phyloP scores from a whole-genome alignment of 2,329 filamentous ascomycete species.

The Xylariales sp. region DNA sequence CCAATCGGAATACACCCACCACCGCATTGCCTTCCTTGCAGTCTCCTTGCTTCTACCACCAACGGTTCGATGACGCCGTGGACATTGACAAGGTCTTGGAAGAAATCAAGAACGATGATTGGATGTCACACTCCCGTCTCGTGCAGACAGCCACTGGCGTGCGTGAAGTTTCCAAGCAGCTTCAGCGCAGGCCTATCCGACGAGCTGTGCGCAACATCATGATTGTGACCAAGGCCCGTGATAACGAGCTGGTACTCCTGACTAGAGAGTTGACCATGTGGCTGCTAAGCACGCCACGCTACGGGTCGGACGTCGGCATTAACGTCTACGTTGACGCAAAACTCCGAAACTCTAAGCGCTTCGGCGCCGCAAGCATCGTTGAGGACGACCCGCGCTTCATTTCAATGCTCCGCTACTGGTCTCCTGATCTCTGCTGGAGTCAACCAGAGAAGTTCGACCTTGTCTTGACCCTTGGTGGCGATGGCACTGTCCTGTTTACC shows the following conservation, averaged over 20 bases:
- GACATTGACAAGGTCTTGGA: conserved; percentile 93
- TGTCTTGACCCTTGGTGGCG: conserved; percentile 80
- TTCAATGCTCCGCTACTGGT: conserved; percentile 91
- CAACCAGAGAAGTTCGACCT: conserved; percentile 93
- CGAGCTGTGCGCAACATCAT: conserved; percentile 90
- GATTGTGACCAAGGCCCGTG: conserved; percentile 97
- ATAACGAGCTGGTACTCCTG: conserved; percentile 85
- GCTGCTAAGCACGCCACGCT: conserved; percentile 83
- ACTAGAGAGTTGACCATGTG: conserved; percentile 85
- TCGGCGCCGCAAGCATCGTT: conserved; percentile 69
- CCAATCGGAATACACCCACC: conserved; percentile 37
- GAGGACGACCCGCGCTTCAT: conserved; percentile 71
- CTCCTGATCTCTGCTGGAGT: conserved; percentile 90
- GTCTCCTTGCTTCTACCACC: conserved; percentile 96
- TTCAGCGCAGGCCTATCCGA: conserved; percentile 87
- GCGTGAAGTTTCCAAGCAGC: conserved; percentile 89
- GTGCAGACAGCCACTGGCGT: conserved; percentile 95
- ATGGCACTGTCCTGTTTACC: conserved; percentile 83
- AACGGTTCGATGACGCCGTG: conserved; percentile 92
- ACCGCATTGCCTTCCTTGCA: conserved; percentile 65
- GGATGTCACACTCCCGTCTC: conserved; percentile 86
- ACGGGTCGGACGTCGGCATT: conserved; percentile 84
- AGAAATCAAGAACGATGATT: conserved; percentile 85
- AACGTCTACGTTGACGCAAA: conserved; percentile 99
- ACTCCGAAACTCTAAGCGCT: conserved; percentile 80